These are phyloP conservation scores for Ophiostoma ulmi DNA, from an alignment of 2,329 filamentous ascomycete species.

Conservation along the genomic window DNA sequence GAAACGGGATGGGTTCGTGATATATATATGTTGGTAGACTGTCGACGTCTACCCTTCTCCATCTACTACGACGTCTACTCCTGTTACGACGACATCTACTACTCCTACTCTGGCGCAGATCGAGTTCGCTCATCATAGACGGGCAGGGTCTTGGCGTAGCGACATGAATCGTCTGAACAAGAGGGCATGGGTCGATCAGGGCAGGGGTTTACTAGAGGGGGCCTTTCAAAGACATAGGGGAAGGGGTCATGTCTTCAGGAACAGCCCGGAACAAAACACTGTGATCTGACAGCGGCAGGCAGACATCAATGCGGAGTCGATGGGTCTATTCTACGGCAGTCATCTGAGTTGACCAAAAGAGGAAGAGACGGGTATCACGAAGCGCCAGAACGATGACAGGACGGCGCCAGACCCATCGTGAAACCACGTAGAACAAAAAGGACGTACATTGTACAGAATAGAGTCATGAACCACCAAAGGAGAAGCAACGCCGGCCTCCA, in stretches of 20 bases:
- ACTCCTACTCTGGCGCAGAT: conserved; percentile 7
- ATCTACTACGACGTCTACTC: not conserved
- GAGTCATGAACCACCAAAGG: not conserved
- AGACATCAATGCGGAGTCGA: not conserved
- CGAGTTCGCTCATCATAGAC: not conserved
- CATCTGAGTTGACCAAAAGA: not conserved
- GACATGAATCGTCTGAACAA: conserved; percentile 15
- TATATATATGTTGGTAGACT: not conserved
- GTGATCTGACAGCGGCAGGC: not conserved
- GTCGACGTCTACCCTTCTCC: not conserved
- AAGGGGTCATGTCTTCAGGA: not conserved
- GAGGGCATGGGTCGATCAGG: not conserved
- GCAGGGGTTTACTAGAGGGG: not conserved
- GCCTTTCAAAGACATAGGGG: not conserved
- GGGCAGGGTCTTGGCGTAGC: not conserved
- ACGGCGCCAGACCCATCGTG: conserved; percentile 2
- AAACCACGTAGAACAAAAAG: not conserved
- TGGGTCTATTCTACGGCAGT: not conserved
- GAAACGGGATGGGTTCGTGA: conserved; percentile 4
- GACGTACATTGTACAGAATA: not conserved
- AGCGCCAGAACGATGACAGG: not conserved
- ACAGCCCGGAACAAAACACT: no score
- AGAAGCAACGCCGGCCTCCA: not conserved
- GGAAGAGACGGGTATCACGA: not conserved
- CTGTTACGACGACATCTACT: not conserved